Conservation (phyloP, 352 stramenopile genomes). For the Pelagophyceae sp. region DNA sequence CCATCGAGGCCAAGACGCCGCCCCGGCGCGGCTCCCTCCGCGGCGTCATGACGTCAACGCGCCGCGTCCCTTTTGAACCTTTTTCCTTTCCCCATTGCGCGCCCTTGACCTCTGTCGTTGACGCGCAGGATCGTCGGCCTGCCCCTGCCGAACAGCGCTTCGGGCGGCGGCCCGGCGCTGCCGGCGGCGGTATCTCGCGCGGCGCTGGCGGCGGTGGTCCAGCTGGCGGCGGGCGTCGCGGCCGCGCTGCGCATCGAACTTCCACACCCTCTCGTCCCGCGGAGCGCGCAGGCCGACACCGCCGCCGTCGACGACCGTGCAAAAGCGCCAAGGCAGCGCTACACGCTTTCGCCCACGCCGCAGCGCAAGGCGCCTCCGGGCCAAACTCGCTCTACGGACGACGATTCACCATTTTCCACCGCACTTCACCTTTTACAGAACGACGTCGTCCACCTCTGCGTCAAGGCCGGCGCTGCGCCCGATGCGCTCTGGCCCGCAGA, state of each 20-base stretch:
- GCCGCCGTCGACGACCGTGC: background rate
- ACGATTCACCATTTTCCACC: background rate
- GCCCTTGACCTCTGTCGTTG: no score
- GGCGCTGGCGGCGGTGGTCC: background rate
- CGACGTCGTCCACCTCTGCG: slow-evolving; percentile 3
- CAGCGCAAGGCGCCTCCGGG: no score
- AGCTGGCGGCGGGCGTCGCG: background rate
- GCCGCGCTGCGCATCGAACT: background rate
- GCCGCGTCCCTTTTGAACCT: no score
- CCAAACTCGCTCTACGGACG: background rate
- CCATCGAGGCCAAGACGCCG: background rate
- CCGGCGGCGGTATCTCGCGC: no score
- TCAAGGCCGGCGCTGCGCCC: background rate
- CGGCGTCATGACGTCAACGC: background rate
- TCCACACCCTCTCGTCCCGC: background rate
- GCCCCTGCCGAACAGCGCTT: background rate
- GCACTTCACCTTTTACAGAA: slow-evolving; percentile 1
- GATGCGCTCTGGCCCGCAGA: background rate
- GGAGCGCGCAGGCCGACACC: background rate
- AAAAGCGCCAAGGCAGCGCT: background rate
- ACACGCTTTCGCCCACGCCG: background rate
- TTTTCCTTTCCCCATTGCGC: no score
- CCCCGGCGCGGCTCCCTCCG: background rate
- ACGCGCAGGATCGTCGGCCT: background rate
- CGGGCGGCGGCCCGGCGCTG: no score